Conservation (phyloP, 2,329 filamentous ascomycete species). For the Dryadomyces quercivorus region DNA sequence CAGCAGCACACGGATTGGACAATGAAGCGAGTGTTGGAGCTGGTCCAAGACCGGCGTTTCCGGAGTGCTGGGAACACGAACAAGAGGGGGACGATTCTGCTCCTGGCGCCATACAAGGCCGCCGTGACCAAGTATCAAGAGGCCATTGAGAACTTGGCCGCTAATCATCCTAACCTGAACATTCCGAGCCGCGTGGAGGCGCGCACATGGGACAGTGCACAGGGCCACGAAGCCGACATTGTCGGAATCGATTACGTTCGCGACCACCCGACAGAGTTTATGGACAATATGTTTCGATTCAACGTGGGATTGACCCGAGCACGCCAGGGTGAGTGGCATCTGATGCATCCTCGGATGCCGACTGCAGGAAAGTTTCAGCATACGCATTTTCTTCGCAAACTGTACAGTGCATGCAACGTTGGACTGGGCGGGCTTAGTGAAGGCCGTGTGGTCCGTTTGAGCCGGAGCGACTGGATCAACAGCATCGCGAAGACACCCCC, state of each 20-base stretch:
- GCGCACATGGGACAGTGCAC: conserved; percentile 31
- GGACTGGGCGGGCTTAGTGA: conserved; percentile 6
- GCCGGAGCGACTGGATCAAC: neutral
- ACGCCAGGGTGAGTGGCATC: conserved; percentile 29
- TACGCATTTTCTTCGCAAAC: conserved; percentile 8
- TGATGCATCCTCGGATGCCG: conserved; percentile 28
- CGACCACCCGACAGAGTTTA: conserved; percentile 24
- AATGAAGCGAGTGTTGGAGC: conserved; percentile 17
- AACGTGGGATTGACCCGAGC: conserved; percentile 34
- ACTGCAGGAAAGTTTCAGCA: neutral
- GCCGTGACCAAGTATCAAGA: conserved; percentile 23
- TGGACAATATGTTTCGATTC: conserved; percentile 30
- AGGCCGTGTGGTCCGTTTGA: conserved; percentile 7
- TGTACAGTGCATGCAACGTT: conserved; percentile 9
- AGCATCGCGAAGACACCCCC: neutral
- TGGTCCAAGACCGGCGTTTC: conserved; percentile 22
- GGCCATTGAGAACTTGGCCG: conserved; percentile 15
- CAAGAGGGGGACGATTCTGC: conserved; percentile 25
- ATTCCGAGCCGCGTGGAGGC: conserved; percentile 21
- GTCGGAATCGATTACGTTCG: conserved; percentile 35
- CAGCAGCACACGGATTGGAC: conserved; percentile 25
- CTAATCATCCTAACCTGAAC: conserved; percentile 13
- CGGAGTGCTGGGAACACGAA: conserved; percentile 14
- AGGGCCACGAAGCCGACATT: conserved; percentile 35
- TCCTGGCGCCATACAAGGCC: conserved; percentile 30